These are phyloP conservation scores for Clonostachys byssicola DNA, from an alignment of 2,329 filamentous ascomycete genomes.

Conservation along the genomic window DNA sequence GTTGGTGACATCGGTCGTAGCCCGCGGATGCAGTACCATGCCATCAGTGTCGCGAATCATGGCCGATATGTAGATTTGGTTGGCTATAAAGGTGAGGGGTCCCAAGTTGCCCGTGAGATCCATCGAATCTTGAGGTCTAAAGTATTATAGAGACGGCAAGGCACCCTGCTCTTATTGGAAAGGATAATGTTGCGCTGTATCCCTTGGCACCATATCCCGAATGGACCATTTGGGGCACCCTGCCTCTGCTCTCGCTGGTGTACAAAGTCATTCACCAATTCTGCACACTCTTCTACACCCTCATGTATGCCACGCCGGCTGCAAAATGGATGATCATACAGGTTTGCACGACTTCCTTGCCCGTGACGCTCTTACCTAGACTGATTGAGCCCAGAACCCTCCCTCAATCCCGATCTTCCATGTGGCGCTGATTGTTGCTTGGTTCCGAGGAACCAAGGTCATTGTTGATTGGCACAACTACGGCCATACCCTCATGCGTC, in stretches of 20 bases:
- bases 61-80: conserved; percentile 79
- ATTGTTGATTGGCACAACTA: conserved; percentile 99
- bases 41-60: conserved; percentile 81
- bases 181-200: conserved; percentile 66
- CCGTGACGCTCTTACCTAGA: not conserved
- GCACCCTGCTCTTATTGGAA: conserved; percentile 70
- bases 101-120: not conserved
- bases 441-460: conserved; percentile 74
- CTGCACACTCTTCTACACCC: conserved; percentile 62
- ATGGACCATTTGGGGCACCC: conserved; percentile 60
- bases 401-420: conserved; percentile 89
- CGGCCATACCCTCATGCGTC: conserved; percentile 85
- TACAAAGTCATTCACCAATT: conserved; percentile 85
- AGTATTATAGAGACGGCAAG: conserved; percentile 63
- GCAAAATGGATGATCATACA: conserved; percentile 83
- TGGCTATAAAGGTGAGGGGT: conserved; percentile 70
- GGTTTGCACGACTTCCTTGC: conserved; percentile 28
- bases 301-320: conserved; percentile 72
- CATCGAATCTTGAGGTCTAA: conserved; percentile 3
- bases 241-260: conserved; percentile 77
- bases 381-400: conserved; percentile 62
- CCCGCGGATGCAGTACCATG: conserved; percentile 98
- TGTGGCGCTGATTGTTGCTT: conserved; percentile 67
- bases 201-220: conserved; percentile 65
- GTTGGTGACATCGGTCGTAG: conserved; percentile 93